Conservation (phyloP, 2,329 filamentous ascomycete species). For the Colletotrichum shisoi region DNA sequence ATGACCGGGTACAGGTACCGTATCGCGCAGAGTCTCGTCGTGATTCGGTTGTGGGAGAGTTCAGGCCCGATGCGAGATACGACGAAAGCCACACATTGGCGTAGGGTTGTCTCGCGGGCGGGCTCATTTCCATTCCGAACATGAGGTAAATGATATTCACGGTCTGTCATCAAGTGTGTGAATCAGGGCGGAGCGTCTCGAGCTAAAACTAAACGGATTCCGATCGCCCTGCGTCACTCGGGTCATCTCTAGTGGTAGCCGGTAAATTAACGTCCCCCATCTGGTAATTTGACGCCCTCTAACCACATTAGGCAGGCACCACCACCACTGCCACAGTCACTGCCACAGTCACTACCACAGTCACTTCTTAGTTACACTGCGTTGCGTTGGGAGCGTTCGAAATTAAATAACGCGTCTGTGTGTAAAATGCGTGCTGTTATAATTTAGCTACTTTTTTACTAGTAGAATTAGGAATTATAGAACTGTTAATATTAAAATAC, state of each 20-base stretch:
- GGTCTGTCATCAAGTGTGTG: neutral
- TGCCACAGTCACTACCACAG: too few species aligned
- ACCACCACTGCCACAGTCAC: too few species aligned
- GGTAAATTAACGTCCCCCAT: too few species aligned
- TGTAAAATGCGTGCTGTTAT: too few species aligned
- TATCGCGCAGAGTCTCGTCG: neutral
- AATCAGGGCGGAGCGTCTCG: neutral
- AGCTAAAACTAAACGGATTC: neutral
- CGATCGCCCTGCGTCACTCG: slow-evolving; percentile 4
- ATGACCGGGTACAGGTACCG: neutral
- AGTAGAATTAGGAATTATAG: too few species aligned
- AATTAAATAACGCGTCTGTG: too few species aligned
- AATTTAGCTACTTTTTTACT: too few species aligned
- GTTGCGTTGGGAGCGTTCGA: too few species aligned
- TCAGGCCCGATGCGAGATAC: slow-evolving; percentile 12
- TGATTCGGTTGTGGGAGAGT: neutral
- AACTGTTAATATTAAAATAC: too few species aligned
- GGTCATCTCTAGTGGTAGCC: slow-evolving; percentile 32
- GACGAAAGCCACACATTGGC: slow-evolving; percentile 3
- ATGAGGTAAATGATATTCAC: neutral
- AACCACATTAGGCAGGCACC: too few species aligned
- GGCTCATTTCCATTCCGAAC: neutral
- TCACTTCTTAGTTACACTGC: too few species aligned
- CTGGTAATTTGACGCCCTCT: too few species aligned
- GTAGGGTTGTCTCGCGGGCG: neutral